phyloP scores from a whole-genome alignment of 257 asterid species.

The Penstemon eatonii region DNA sequence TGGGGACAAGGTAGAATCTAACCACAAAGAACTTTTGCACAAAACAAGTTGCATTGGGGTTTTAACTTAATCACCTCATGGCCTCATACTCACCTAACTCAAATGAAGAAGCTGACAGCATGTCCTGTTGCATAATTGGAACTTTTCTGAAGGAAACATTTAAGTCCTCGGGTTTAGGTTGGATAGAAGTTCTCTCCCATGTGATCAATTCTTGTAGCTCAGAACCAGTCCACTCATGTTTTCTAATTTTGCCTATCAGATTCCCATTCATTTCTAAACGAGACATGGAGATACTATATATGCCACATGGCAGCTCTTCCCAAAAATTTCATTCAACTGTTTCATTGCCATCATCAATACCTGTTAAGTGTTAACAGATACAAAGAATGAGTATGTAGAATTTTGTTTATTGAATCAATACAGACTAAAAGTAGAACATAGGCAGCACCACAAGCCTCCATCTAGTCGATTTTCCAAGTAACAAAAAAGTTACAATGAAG shows the following conservation, averaged over 20 bases:
- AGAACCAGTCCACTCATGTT: conserved; percentile 71
- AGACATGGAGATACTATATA: conserved; percentile 64
- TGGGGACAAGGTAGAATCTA: neutral
- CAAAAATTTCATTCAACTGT: conserved; percentile 56
- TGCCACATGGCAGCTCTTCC: conserved; percentile 97
- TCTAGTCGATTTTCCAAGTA: neutral
- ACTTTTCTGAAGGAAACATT: conserved; percentile 28
- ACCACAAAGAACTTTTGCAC: conserved; percentile 1
- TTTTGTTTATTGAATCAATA: conserved; percentile 16
- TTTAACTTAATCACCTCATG: conserved; percentile 11
- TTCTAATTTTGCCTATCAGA: conserved; percentile 52
- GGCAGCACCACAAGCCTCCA: neutral
- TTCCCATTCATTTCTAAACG: conserved; percentile 35
- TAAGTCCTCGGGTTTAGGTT: conserved; percentile 54
- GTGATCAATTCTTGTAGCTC: conserved; percentile 63
- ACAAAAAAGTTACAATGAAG: neutral
- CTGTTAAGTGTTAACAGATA: conserved; percentile 41
- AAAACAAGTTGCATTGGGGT: conserved; percentile 20
- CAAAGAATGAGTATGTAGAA: conserved; percentile 20
- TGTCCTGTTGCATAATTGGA: conserved; percentile 30
- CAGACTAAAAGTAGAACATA: neutral
- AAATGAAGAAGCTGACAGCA: conserved; percentile 33
- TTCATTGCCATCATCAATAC: conserved; percentile 42
- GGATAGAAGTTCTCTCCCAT: conserved; percentile 78
- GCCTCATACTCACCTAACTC: conserved; percentile 45